These are phyloP conservation scores for Globisporangium takayamanum DNA, from an alignment of 352 stramenopile species.

Conservation along the genomic window DNA sequence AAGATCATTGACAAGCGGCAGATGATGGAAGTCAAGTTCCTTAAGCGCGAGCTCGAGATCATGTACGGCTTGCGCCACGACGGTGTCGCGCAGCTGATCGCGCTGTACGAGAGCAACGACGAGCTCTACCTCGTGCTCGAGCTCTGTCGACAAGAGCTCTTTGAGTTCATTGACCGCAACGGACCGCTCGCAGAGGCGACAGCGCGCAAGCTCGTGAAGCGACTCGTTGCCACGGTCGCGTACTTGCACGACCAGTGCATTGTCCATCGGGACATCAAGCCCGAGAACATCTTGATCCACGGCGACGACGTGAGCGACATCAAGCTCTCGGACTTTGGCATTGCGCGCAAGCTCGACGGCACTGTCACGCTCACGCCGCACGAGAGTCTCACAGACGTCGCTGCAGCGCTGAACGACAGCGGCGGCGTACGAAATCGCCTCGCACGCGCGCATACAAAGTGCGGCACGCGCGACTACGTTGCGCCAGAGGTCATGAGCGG, in stretches of 20 bases:
- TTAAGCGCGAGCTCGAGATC: constrained; percentile 85
- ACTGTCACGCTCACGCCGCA: constrained; percentile 57
- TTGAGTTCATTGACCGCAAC: constrained; percentile 74
- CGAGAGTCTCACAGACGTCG: constrained; percentile 54
- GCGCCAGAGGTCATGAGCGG: constrained; percentile 79
- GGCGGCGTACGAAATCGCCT: constrained; percentile 58
- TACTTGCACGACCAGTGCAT: constrained; percentile 83
- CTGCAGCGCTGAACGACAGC: constrained; percentile 38
- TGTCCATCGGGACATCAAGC: constrained; percentile 84
- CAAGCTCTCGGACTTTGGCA: constrained; percentile 82
- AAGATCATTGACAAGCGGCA: constrained; percentile 85
- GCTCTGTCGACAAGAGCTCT: constrained; percentile 71
- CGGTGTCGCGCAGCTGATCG: constrained; percentile 70
- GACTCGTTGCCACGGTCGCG: constrained; percentile 69
- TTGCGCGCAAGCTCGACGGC: constrained; percentile 65
- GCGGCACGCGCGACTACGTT: constrained; percentile 78
- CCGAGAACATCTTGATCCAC: constrained; percentile 76
- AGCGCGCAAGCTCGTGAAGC: constrained; percentile 59
- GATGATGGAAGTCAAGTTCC: constrained; percentile 74
- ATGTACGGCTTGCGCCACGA: constrained; percentile 71
- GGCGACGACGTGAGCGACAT: constrained; percentile 63
- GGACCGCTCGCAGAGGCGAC: constrained; percentile 61
- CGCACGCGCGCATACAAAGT: constrained; percentile 73
- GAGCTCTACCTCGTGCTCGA: constrained; percentile 81
- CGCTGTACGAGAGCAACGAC: constrained; percentile 70